These are phyloP conservation scores for Yarrowia sp. DNA, from an alignment of 805 yeast species.

Conservation along the genomic window DNA sequence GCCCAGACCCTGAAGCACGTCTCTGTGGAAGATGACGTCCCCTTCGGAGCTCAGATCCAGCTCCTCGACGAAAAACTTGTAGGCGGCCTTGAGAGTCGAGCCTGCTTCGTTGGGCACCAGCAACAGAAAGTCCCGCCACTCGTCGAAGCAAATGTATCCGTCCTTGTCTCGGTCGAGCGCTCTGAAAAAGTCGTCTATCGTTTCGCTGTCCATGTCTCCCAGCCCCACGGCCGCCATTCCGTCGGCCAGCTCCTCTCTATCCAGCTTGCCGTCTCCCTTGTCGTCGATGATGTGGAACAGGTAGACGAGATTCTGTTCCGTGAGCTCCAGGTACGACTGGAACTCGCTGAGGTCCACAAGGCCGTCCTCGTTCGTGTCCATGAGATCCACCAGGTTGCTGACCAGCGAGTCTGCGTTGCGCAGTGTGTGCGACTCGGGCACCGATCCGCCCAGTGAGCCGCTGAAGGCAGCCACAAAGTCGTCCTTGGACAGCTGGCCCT, in stretches of 20 bases:
- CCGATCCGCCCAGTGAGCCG: conserved; percentile 18
- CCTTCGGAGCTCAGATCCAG: conserved; percentile 88
- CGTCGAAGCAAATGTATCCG: conserved; percentile 80
- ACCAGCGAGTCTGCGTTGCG: conserved; percentile 60
- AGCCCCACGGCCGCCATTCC: conserved; percentile 67
- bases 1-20: conserved; percentile 82
- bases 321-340: conserved; percentile 64
- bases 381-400: conserved; percentile 60
- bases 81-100: conserved; percentile 70
- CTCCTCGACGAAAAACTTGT: conserved; percentile 78
- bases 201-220: conserved; percentile 59
- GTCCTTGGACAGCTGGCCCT: conserved; percentile 29
- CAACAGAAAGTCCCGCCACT: conserved; percentile 81
- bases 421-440: conserved; percentile 34
- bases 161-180: conserved; percentile 61
- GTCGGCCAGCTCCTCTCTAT: conserved; percentile 66
- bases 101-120: conserved; percentile 73
- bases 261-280: conserved; percentile 75
- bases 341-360: conserved; percentile 63
- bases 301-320: conserved; percentile 71
- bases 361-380: conserved; percentile 60
- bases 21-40: conserved; percentile 84
- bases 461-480: conserved; percentile 33
- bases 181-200: conserved; percentile 63
- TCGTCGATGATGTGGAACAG: conserved; percentile 75